A percentile compares a stretch with the other conserved stretches of the same genome.
Evolutionary conservation across 2,329 filamentous ascomycete species (phyloP).

Genomic region (Talaromyces marneffei): DNA sequence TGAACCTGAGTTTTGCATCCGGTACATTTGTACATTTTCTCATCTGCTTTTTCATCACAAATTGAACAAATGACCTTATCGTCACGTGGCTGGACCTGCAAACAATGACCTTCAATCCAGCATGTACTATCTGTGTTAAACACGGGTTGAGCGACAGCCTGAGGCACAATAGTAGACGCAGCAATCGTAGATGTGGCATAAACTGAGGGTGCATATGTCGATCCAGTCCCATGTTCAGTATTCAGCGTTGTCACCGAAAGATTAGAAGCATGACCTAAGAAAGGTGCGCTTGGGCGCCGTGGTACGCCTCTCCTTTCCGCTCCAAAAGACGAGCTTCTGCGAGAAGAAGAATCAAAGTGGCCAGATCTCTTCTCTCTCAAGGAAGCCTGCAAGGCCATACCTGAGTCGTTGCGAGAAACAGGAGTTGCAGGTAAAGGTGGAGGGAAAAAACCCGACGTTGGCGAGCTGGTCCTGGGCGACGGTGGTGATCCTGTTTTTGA

Average conservation of each 20-base stretch:
- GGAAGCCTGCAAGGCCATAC: slow-evolving; percentile 77
- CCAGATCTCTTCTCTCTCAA: slow-evolving; percentile 90
- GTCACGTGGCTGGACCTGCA: slow-evolving; percentile 41
- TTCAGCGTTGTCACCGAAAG: slow-evolving; percentile 42
- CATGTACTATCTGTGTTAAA: slow-evolving; percentile 38
- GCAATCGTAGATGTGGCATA: slow-evolving; percentile 48
- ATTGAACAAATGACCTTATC: slow-evolving; percentile 42
- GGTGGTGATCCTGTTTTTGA: slow-evolving; percentile 49
- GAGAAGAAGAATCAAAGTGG: slow-evolving; percentile 75
- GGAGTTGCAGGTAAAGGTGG: slow-evolving; percentile 69
- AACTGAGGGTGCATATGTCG: slow-evolving; percentile 45
- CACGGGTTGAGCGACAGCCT: slow-evolving; percentile 33
- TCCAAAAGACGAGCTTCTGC: slow-evolving; percentile 89
- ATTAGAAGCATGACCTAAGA: slow-evolving; percentile 56
- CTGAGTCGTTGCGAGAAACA: slow-evolving; percentile 85
- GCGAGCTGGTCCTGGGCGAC: slow-evolving; percentile 59
- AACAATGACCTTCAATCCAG: slow-evolving; percentile 46
- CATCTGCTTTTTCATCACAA: slow-evolving; percentile 54
- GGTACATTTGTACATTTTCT: slow-evolving; percentile 47
- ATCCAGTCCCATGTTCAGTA: slow-evolving; percentile 35
- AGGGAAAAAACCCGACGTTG: slow-evolving; percentile 71
- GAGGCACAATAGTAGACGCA: slow-evolving; percentile 47
- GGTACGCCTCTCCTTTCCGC: slow-evolving; percentile 59
- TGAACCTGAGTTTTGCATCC: slow-evolving; percentile 51
- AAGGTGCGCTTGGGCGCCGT: slow-evolving; percentile 63